phyloP scores from a whole-genome alignment of 2,329 filamentous ascomycete genomes.

The Penicillium sp. region DNA sequence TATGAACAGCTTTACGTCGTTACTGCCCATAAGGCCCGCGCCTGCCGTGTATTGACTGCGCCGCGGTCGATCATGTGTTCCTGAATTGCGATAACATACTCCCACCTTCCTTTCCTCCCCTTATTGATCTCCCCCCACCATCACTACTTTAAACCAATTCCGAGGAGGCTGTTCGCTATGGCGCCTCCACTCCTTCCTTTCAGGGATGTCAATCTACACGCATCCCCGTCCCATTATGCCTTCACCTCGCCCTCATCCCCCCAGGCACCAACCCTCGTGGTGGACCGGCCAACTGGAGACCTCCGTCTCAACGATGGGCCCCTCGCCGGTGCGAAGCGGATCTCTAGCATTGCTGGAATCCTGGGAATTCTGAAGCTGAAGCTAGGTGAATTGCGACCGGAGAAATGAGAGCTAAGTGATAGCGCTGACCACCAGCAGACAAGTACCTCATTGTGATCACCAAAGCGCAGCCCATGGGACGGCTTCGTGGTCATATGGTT shows the following conservation, averaged over 20 bases:
- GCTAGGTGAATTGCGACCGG: slow-evolving; percentile 63
- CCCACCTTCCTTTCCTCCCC: slow-evolving; percentile 7
- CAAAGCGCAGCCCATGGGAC: slow-evolving; percentile 86
- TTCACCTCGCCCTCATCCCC: slow-evolving; percentile 95
- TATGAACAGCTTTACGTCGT: not conserved
- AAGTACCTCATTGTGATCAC: slow-evolving; percentile 98
- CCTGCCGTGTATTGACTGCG: slow-evolving; percentile 8
- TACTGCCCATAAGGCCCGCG: slow-evolving; percentile 7
- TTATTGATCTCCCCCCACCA: slow-evolving; percentile 3
- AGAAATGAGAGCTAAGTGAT: not conserved
- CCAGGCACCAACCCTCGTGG: slow-evolving; percentile 79
- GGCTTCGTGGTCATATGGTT: slow-evolving; percentile 92
- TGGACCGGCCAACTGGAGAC: slow-evolving; percentile 91
- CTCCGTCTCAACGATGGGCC: slow-evolving; percentile 79
- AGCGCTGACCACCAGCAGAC: slow-evolving; percentile 52
- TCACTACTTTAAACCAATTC: not conserved
- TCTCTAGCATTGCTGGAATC: slow-evolving; percentile 93
- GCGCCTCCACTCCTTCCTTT: slow-evolving; percentile 62
- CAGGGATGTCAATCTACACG: slow-evolving; percentile 95
- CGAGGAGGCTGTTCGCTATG: slow-evolving; percentile 39
- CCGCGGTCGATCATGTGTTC: slow-evolving; percentile 23
- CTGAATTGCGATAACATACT: slow-evolving; percentile 13
- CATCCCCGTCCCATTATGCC: slow-evolving; percentile 87
- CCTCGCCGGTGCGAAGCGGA: slow-evolving; percentile 73
- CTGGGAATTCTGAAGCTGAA: slow-evolving; percentile 90